A percentile compares a stretch with the other conserved stretches of the same genome.
Evolutionary conservation across 2,329 filamentous ascomycete genomes (phyloP).

Genomic region (Hypomyces rosellus): DNA sequence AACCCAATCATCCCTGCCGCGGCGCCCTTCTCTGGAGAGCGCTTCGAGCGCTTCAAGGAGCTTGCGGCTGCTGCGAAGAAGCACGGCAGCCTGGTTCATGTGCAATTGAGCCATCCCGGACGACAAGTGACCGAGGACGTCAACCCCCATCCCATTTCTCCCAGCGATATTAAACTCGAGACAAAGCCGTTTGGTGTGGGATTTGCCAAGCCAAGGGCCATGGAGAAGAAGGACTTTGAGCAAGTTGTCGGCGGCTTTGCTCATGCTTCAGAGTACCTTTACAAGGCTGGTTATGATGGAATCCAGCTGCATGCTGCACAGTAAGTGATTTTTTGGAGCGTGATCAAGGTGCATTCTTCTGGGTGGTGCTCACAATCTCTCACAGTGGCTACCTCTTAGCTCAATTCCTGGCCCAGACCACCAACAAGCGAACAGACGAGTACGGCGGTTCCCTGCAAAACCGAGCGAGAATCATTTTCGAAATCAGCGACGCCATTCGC

Average conservation of each 20-base stretch:
- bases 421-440: conserved; percentile 46
- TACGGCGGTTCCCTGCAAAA: conserved; percentile 41
- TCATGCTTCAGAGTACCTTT: conserved; percentile 53
- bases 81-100: conserved; percentile 54
- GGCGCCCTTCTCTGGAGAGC: conserved; percentile 44
- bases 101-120: conserved; percentile 57
- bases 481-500: conserved; percentile 34
- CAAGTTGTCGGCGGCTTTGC: conserved; percentile 55
- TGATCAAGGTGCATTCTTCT: no score
- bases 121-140: conserved; percentile 13
- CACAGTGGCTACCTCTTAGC: conserved; percentile 43
- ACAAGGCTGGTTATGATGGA: conserved; percentile 55
- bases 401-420: conserved; percentile 45
- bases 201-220: conserved; percentile 45
- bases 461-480: conserved; percentile 39
- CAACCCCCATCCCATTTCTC: conserved; percentile 33
- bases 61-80: conserved; percentile 49
- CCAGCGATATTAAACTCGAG: conserved; percentile 32
- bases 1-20: conserved; percentile 53
- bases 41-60: conserved; percentile 56
- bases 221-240: conserved; percentile 48
- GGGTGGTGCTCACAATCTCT: neutral
- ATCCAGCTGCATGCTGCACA: conserved; percentile 48
- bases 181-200: conserved; percentile 18
- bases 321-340: conserved; percentile 12